Base-by-base conservation (phyloP, 176 grass and related monocot genomes). In the Rhipidocladum racemiflorum region DNA sequence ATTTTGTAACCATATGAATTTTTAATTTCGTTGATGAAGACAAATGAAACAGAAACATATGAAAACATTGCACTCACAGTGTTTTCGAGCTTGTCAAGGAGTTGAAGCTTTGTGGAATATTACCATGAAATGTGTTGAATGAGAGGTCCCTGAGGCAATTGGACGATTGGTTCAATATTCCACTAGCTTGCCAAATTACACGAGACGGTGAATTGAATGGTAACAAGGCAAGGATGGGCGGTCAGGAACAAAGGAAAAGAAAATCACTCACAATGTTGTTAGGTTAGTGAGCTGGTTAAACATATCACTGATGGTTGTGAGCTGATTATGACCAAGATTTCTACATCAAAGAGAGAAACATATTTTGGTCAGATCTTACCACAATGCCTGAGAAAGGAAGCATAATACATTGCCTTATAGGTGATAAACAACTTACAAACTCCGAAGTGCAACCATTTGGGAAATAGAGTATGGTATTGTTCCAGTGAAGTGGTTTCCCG, bases 291-390 rank as follows among this genome's bases (percentile, higher is more conserved):
- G 82, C 34, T 68, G 53, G 62, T 16, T 68, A 68, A 98, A 98
- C 77, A 91, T 89, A 67, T 95, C 96, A 57, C 53, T 82, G 28
- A 90, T 86, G 42, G 85, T 87, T 53, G 90, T 82, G 29, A 98
- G 78, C 69, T 91, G 82, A 87, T 98, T 98, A 68, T 93, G 91
- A 71, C 79, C 89, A 73, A 98, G 78, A 87, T 91, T 91, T 87
- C 96, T 98, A 66, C 67, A 93, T 21, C 60, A 50, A 55, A 67
- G 49, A 46, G 24, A 62, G 54, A 0, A 25, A 57, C 25, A 85
- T 74, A 68, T 30, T 69, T 66, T 76, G 24, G 34, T 78, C 35
- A 88, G 10, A 87, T 51, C 51, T 23, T 63, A 79, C 81, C 25
- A 79, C 38, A 74, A 6, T 72, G 36, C 14, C 44, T 3, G 3